phyloP scores from a whole-genome alignment of 2,329 filamentous ascomycete genomes.

The Sordariomycetes sp. region DNA sequence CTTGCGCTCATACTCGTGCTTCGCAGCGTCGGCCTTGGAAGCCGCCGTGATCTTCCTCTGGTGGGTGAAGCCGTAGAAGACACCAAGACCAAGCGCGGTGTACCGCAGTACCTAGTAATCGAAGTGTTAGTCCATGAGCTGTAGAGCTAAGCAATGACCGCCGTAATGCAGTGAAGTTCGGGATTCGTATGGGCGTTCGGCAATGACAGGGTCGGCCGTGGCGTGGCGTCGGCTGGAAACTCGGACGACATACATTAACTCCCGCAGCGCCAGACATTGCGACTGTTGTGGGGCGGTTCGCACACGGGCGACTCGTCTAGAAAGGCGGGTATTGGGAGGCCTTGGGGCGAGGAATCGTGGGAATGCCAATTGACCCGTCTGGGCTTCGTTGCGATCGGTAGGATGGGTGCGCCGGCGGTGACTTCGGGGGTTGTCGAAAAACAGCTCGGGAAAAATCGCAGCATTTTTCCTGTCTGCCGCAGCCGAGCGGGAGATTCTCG shows the following conservation, averaged over 20 bases:
- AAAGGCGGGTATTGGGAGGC: not conserved
- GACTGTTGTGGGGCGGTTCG: not conserved
- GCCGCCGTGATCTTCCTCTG: constrained; percentile 68
- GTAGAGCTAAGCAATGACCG: not conserved
- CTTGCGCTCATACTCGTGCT: constrained; percentile 86
- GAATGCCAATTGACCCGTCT: constrained; percentile 5
- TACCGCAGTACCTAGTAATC: constrained; percentile 79
- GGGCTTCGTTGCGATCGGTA: constrained; percentile 2
- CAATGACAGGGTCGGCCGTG: not conserved
- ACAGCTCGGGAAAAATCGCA: constrained; percentile 7
- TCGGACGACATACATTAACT: constrained; percentile 5
- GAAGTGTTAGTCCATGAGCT: not conserved
- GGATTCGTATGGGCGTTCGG: not conserved
- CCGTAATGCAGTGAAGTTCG: not conserved
- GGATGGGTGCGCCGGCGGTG: not conserved
- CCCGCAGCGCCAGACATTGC: constrained; percentile 4
- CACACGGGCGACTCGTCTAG: not conserved
- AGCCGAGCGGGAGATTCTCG: constrained; percentile 4
- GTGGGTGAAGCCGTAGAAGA: constrained; percentile 94
- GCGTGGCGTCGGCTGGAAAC: not conserved
- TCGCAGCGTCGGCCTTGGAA: constrained; percentile 58
- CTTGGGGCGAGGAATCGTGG: not conserved
- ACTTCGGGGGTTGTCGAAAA: constrained; percentile 2
- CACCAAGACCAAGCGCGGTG: constrained; percentile 80
- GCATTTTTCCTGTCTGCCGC: not conserved